Evolutionary conservation across 768 basidiomycete species (phyloP), one percentile per base, ranked within the genome.

Genomic region (Serendipita sp.): DNA sequence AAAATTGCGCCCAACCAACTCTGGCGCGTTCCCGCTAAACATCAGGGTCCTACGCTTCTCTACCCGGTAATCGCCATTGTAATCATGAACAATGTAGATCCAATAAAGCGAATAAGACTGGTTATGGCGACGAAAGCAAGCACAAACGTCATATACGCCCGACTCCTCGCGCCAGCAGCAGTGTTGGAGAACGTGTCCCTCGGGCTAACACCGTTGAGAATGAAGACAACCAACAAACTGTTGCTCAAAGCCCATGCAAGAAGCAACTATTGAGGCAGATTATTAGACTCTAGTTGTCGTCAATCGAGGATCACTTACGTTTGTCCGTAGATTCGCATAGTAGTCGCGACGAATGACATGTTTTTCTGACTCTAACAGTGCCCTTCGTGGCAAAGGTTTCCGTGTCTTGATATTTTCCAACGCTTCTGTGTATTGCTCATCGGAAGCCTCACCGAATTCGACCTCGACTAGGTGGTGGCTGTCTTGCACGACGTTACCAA

Each of bases 311-410:
- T n/a, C 60, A 13, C 24, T 50, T 50, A 78, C 86, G 73, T 92
- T 91, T 4, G 90, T 91, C 66, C 90, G 76, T 61, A 93, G 88
- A 68, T 83, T 84, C 0, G 90, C 88, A 71, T 92, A 94, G 73
- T 92, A 93, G 67, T 90, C 88, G 69, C 83, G 85, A 9, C 87
- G 87, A 1, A 78, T 79, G 65, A 83, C 79, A 66, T 90, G 87
- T 69, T 78, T 82, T 71, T 90, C 88, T 13, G 80, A 78, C 17
- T 76, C 72, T 26, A 71, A 80, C 38, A 67, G 69, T 3, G 68
- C 61, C 61, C 58, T 72, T 43, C 66, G 62, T 66, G 65, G 69
- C 67, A 68, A 73, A 67, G 77, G 78, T 67, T 81, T 81, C 60
- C 79, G 74, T 53, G 78, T 75, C 62, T 81, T 79, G 34, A 94